phyloP scores from a whole-genome alignment of 371 early-diverging fungal genomes.

The Mortierella sp. region DNA sequence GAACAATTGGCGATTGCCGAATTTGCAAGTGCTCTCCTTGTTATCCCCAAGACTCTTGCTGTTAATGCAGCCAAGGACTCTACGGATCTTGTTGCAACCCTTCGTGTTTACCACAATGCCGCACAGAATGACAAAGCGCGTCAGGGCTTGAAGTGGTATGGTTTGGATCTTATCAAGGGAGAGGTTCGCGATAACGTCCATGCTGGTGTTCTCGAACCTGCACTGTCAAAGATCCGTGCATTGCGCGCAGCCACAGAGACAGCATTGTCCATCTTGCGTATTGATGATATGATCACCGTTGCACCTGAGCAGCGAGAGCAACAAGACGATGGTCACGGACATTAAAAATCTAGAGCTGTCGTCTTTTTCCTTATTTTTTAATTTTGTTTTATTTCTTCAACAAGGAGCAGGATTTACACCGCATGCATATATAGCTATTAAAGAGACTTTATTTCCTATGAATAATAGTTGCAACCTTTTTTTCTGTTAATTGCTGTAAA shows the following conservation, averaged over 20 bases:
- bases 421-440: background rate
- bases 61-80: constrained; percentile 99
- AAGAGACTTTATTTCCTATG: background rate
- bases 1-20: constrained; percentile 99
- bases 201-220: constrained; percentile 99
- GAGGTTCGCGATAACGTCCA: constrained; percentile 95
- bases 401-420: background rate
- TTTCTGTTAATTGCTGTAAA: no score
- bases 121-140: constrained; percentile 79
- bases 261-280: constrained; percentile 98
- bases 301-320: constrained; percentile 61
- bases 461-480: background rate
- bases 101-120: constrained; percentile 95
- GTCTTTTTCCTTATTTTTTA: background rate
- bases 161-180: constrained; percentile 97
- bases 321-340: constrained; percentile 68
- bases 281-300: constrained; percentile 97
- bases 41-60: constrained; percentile 98
- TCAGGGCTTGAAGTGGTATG: constrained; percentile 85
- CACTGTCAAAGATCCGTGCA: constrained; percentile 99
- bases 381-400: background rate
- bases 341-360: constrained; percentile 38
- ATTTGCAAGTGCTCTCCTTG: constrained; percentile 97
- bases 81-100: constrained; percentile 95
- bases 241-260: constrained; percentile 99